A percentile compares a stretch with the other conserved stretches of the same genome.
phyloP scores from a whole-genome alignment of 106 monocot species.

The Chionographis japonica region DNA sequence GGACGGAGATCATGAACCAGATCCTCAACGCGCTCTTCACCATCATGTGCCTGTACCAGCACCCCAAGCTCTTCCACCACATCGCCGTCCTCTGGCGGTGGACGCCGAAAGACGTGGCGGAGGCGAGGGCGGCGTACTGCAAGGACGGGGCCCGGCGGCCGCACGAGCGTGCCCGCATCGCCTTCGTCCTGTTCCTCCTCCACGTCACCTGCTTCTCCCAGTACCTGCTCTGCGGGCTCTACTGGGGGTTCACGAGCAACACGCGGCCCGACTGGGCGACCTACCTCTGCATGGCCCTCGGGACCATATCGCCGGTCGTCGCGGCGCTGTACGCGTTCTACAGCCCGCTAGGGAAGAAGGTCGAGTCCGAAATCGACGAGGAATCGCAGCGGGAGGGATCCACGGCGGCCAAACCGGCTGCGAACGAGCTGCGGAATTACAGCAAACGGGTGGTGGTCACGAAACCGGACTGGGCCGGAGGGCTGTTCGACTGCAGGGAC shows the following conservation, averaged over 20 bases:
- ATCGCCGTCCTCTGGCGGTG: conserved; percentile 51
- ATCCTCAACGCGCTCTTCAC: conserved; percentile 88
- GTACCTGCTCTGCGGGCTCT: conserved; percentile 29
- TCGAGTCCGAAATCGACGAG: neutral
- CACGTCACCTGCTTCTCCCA: conserved; percentile 43
- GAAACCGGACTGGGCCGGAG: conserved; percentile 51
- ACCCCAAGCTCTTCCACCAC: conserved; percentile 67
- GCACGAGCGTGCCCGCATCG: conserved; percentile 31
- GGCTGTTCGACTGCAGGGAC: conserved; percentile 40
- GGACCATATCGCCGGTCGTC: too few relatives aligned
- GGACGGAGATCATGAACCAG: conserved; percentile 82
- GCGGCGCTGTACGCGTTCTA: too few relatives aligned
- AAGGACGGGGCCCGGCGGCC: conserved; percentile 29
- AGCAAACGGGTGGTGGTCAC: conserved; percentile 5
- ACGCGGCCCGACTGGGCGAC: too few relatives aligned
- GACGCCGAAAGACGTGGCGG: conserved; percentile 31
- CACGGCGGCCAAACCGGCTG: neutral
- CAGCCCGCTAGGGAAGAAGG: too few relatives aligned
- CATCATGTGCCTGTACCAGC: conserved; percentile 79
- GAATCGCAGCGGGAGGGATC: neutral
- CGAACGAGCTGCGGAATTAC: neutral
- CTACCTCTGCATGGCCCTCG: too few relatives aligned
- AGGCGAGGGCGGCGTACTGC: conserved; percentile 54
- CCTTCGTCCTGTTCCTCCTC: conserved; percentile 32
- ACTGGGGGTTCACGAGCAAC: too few relatives aligned